Base-by-base conservation (phyloP, 352 stramenopile genomes). In the Phytophthora idaei region DNA sequence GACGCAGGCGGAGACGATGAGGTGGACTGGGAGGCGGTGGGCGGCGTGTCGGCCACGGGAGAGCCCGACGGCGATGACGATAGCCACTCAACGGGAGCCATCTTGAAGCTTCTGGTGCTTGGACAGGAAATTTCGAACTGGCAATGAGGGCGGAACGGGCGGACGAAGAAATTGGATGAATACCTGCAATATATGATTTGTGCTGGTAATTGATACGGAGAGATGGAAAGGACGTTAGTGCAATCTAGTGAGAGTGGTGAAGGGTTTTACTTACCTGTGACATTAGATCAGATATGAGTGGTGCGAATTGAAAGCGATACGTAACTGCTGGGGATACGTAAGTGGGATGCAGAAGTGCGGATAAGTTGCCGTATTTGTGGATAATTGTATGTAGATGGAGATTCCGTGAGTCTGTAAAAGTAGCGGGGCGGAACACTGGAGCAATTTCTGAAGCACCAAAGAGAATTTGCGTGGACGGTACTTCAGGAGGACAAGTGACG, bases 41-140 rank as follows among this genome's bases (percentile, higher is more conserved):
- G 14, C 4, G 60, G n/a, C 17, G 49, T 47, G 0, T 27, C 10
- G 10, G 54, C 65, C 15, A 64, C 42, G 9, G 58, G 46, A 57
- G 59, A 51, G 4, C 39, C 41, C 12, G 53, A 29, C 4, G 46
- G 46, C 36, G 61, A 36, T 27, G 53, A 60, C 37, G 61, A 59
- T 25, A 69, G 28, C 11, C 39, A 57, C 53, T 63, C 52, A 5
- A 68, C 52, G 12, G 51, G 46, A 34, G 44, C 57, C 59, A 68
- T 73, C 36, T 42, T 42, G 36, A 42, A 42, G 36, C 36, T 42
- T 42, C 36, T 42, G 36, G 36, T 42, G 36, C 36, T 42, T 42
- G 36, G 36, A 17, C 12, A 15, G 41, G 41, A 47, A 47, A 47
- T 28, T 17, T 47, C n/a, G n/a, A 47, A 47, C 41, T 47, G 41